These are phyloP conservation scores for Fraxinus dipetala DNA, from an alignment of 305 asterid genomes.

Conservation along the genomic window DNA sequence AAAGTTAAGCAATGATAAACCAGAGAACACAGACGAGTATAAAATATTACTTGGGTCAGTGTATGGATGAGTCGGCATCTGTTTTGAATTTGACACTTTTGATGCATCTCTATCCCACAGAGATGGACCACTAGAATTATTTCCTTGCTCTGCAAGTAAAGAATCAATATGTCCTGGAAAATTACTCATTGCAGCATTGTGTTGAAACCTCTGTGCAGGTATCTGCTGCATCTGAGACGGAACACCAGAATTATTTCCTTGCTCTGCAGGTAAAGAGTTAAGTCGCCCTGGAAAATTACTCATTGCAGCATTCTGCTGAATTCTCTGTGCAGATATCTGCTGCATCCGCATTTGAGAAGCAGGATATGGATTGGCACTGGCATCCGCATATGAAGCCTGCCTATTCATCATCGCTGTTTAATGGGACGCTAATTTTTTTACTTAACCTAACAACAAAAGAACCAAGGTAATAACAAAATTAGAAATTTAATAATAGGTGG, in stretches of 20 bases:
- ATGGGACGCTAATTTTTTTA: not conserved
- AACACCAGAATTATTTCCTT: constrained; percentile 12
- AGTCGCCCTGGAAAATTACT: constrained; percentile 9
- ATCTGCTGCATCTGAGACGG: constrained; percentile 5
- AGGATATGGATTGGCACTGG: constrained; percentile 12
- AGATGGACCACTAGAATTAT: constrained; percentile 3
- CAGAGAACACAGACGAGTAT: not conserved
- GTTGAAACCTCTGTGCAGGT: constrained; percentile 19
- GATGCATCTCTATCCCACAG: constrained; percentile 17
- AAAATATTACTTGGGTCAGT: constrained; percentile 21
- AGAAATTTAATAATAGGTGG: not conserved
- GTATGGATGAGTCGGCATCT: constrained; percentile 7
- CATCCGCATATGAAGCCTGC: constrained; percentile 20
- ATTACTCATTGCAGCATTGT: constrained; percentile 14
- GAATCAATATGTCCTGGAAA: constrained; percentile 12
- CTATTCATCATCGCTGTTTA: constrained; percentile 12
- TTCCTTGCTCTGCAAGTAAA: constrained; percentile 13
- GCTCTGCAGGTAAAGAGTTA: constrained; percentile 14
- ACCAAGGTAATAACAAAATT: not conserved
- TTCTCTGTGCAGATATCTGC: constrained; percentile 19
- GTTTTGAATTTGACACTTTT: not conserved
- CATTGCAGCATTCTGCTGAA: constrained; percentile 18
- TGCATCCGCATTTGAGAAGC: constrained; percentile 16
- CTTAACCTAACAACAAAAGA: not conserved
- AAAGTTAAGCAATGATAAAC: not conserved